Conservation (phyloP, 2,329 filamentous ascomycete genomes). For the Phoma sp. region DNA sequence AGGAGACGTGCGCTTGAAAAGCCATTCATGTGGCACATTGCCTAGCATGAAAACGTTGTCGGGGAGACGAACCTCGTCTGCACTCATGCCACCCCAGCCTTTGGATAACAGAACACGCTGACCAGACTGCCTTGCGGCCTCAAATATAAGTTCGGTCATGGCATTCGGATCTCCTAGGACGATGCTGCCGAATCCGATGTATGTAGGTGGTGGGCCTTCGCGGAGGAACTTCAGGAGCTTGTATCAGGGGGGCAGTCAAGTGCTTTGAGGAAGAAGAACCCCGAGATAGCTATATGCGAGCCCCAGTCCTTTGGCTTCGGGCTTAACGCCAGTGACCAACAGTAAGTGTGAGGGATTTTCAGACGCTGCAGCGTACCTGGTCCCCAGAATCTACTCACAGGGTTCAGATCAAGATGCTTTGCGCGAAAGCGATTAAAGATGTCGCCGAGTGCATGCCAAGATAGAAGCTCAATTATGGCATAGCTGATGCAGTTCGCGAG, state of each 20-base stretch:
- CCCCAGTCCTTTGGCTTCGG: constrained; percentile 28
- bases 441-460: constrained; percentile 59
- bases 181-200: constrained; percentile 43
- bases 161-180: constrained; percentile 36
- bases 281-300: constrained; percentile 29
- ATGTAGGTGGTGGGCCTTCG: constrained; percentile 34
- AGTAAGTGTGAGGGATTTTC: constrained; percentile 54
- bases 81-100: constrained; percentile 82
- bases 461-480: constrained; percentile 55
- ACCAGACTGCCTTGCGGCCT: constrained; percentile 55
- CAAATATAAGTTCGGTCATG: constrained; percentile 36
- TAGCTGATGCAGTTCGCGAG: constrained; percentile 55
- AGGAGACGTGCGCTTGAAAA: constrained; percentile 79
- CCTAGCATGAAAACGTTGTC: constrained; percentile 76
- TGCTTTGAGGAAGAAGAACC: constrained; percentile 37
- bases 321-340: constrained; percentile 51
- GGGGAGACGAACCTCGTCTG: constrained; percentile 62
- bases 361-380: constrained; percentile 47
- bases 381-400: constrained; percentile 45
- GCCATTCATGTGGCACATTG: constrained; percentile 70
- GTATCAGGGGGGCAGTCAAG: constrained; percentile 28
- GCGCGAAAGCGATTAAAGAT: constrained; percentile 54
- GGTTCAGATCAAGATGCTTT: constrained; percentile 50
- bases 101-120: constrained; percentile 78
- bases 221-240: constrained; percentile 32